Percentiles rank a stretch among this genome's conserved stretches.
Evolutionary conservation across 2,329 filamentous ascomycete species (phyloP).

Genomic region (Penicillium corylophilum): DNA sequence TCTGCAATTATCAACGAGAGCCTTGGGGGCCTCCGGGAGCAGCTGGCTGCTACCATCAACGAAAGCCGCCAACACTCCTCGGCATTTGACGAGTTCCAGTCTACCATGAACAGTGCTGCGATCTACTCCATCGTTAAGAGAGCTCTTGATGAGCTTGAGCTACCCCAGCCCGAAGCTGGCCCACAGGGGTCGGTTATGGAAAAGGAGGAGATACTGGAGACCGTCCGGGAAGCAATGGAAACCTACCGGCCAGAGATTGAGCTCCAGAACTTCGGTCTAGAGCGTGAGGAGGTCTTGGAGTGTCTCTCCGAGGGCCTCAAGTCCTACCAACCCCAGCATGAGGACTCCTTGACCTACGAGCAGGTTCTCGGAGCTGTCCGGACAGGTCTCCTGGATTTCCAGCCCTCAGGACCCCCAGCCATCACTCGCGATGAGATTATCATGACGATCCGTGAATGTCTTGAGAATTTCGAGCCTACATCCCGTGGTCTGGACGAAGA

Average conservation of each 20-base stretch:
- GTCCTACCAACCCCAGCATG: constrained; percentile 60
- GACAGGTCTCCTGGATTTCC: constrained; percentile 80
- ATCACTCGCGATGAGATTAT: constrained; percentile 82
- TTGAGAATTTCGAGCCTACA: constrained; percentile 70
- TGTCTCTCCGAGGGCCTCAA: constrained; percentile 84
- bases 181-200: constrained; percentile 56
- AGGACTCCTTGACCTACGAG: constrained; percentile 68
- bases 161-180: constrained; percentile 60
- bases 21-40: constrained; percentile 76
- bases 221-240: constrained; percentile 88
- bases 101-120: constrained; percentile 73
- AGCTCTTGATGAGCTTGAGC: constrained; percentile 59
- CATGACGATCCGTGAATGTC: constrained; percentile 76
- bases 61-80: constrained; percentile 71
- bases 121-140: constrained; percentile 82
- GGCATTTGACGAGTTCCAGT: constrained; percentile 61
- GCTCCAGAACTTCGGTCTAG: constrained; percentile 83
- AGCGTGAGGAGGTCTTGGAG: constrained; percentile 83
- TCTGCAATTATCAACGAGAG: constrained; percentile 76
- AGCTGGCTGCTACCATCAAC: constrained; percentile 75
- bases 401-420: constrained; percentile 66
- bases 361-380: constrained; percentile 83
- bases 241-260: constrained; percentile 92
- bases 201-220: constrained; percentile 80
- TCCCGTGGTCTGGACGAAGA: constrained; percentile 26